Base-by-base conservation (phyloP, 805 yeast genomes). In the Yarrowia divulgata region DNA sequence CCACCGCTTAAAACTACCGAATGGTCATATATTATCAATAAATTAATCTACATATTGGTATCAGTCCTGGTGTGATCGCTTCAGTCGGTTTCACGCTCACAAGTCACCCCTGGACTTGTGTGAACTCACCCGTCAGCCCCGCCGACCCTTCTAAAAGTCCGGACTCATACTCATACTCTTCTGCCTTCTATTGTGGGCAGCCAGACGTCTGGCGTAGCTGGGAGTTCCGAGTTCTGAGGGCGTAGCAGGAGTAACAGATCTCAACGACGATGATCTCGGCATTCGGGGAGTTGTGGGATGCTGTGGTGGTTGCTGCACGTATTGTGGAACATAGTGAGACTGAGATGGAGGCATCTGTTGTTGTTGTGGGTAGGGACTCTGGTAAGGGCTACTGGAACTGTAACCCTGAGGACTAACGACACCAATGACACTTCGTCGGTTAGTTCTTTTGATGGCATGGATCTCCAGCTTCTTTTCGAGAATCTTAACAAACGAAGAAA, bases 121-220 rank as follows among this genome's bases (percentile, higher is more conserved):
- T n/a, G n/a, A n/a, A n/a, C n/a, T n/a, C n/a, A n/a, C n/a, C n/a
- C n/a, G 29, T 23, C 29, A 23, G 4, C 4, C 29, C 29, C 37
- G 37, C 37, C 1, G 7, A 19, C 49, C 18, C 29, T n/a, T 5
- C 14, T 32, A 60, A 19, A 60, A 60, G 34, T 60, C 66, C 14
- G 66, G 66, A 8, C 52, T 43, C 66, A 60, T 34, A 42, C 66
- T 60, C 66, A 60, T 42, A 13, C 66, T 60, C 52, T 60, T 60
- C 37, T 60, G 66, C 50, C 66, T 14, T 18, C 66, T 39, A 35
- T 60, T 60, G 34, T 60, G 66, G 14, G 66, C 66, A 12, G 66
- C 66, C 18, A 60, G 34, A 3, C 66, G 40, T 43, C 66, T 14
- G 4, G 66, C 66, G 23, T 60, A 60, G 9, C 66, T 60, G 4